Evolutionary conservation across 805 yeast species (phyloP), one percentile per base, ranked within the genome.

Genomic region (Saturnispora ahearnii): DNA sequence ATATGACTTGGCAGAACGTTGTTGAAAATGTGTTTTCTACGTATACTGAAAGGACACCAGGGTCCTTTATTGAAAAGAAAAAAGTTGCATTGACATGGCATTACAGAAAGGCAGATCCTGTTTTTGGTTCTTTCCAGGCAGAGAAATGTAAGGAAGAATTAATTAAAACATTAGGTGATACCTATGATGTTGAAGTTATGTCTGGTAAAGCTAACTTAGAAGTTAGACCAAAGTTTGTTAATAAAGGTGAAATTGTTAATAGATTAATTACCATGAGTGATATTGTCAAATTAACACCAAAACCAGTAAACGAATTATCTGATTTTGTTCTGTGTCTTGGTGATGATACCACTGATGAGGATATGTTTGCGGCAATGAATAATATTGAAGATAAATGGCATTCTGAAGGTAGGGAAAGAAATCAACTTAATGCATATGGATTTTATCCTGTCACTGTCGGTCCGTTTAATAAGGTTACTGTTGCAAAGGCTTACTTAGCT

Each of bases 51-150:
- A 81, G 82, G 55, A 93, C 99, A 0, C 96, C 96, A 2, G 97
- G 97, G 7, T 76, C 96, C 1, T 76, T 76, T 55, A 82, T 86
- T 46, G 99, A 93, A 67, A 76, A 76, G 59, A 93, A 93, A 65
- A 82, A 88, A 59, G 96, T 91, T 15, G 98, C 99, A 1, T 68
- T 93, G 48, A 91, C 98, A 1, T 93, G 99, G 99, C 99, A 93
- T 67, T 93, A 91, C 64, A 79, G 99, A 58, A 77, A 95, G 48
- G 79, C 96, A 1, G 99, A 90, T 59, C 98, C 98, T 0, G 96
- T 85, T 53, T 76, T 88, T 57, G 99, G 99, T 30, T 79, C 74
- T 41, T 91, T 77, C 69, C 96, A 88, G 67, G 95, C 97, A 0
- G 70, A 76, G 13, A 79, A 82, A 62, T 76, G 93, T 60, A 77